Base-by-base conservation (phyloP, 805 yeast genomes). In the Isabelozyma pseudorhagii region DNA sequence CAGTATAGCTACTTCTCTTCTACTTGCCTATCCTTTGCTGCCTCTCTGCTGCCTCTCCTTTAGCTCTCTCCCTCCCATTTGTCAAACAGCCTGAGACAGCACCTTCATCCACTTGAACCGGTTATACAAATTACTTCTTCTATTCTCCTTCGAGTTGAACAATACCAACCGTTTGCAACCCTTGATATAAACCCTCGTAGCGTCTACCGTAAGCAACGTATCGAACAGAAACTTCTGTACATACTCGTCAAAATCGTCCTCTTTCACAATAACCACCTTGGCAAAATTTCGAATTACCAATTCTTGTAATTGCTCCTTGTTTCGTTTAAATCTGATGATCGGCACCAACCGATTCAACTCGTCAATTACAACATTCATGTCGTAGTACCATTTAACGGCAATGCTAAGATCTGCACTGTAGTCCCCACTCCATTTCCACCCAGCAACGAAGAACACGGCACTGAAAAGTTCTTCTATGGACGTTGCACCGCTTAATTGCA, bases 261-360 rank as follows among this genome's bases (percentile, higher is more conserved):
- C 18, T 40, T 9, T 40, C 18, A 40, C n/a, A 31, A 28, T 14
- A 8, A 42, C 15, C 8, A 13, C 27, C 27, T 42, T 13, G 3
- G 14, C 13, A 15, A 8, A 13, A 3, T 42, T 28, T 3, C 28
- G 14, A 38, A 11, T n/a, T 5, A 41, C 28, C 14, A 39, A 39
- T 14, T 17, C 14, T 10, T 15, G 25, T 4, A 39, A n/a, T 39
- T 39, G 25, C 41, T 15, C 41, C 41, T 39, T 18, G 14, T 18
- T 39, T 15, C 14, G 38, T n/a, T 46, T 15, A 25, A 55, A 46
- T 29, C 46, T 49, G 10, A 40, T 41, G 11, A 53, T 11, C 8
- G 56, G 55, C 5, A 41, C 28, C 13, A 53, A 40, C 8, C 27
- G 18, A 17, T 49, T 44, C 14, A 55, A 31, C 17, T 42, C 38